Base-by-base conservation (phyloP, 1,284 basidiomycete genomes). In the Irpex sp. region DNA sequence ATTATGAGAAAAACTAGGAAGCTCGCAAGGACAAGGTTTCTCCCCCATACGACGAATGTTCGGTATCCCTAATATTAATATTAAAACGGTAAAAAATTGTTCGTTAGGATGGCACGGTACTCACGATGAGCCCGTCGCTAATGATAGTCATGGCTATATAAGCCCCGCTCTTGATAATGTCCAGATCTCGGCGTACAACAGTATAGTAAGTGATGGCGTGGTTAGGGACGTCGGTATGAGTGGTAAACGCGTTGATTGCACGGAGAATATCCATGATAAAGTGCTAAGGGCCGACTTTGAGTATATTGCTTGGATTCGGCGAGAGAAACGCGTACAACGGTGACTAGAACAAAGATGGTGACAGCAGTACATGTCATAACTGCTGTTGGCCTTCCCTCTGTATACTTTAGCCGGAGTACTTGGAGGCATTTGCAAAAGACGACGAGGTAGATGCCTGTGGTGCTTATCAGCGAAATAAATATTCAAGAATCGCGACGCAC, bases 101-200 rank as follows among this genome's bases (percentile, higher is more conserved):
- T 40, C n/a, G 40, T 13, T 37, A 1, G 38, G 21, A 38, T 5
- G 9, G 13, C 9, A 36, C 11, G 11, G 7, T 4, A 56, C 63
- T 58, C 31, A 65, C 64, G 48, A 65, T 65, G 19, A 65, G 40
- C n/a, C 55, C 61, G 47, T 65, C 64, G 15, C 60, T 58, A 8
- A 65, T 37, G 31, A 65, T 44, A 9, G 64, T 65, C 9, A 58
- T 38, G 4, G 64, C 64, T 31, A 65, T 60, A 44, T 65, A 65
- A 4, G 60, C 61, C 5, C 60, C 64, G 55, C 64, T 65, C 58
- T 65, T 65, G 52, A 65, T 60, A 17, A 65, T 40, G 57, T 65
- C 64, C 3, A 65, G 58, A 47, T 65, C 44, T 4, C 64, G 57
- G 19, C 61, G 52, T n/a, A 62, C 61, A 26, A 65, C 44, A 15